These are phyloP conservation scores for Aspergillus pseudoterreus DNA, from an alignment of 2,329 filamentous ascomycete species.

Conservation along the genomic window DNA sequence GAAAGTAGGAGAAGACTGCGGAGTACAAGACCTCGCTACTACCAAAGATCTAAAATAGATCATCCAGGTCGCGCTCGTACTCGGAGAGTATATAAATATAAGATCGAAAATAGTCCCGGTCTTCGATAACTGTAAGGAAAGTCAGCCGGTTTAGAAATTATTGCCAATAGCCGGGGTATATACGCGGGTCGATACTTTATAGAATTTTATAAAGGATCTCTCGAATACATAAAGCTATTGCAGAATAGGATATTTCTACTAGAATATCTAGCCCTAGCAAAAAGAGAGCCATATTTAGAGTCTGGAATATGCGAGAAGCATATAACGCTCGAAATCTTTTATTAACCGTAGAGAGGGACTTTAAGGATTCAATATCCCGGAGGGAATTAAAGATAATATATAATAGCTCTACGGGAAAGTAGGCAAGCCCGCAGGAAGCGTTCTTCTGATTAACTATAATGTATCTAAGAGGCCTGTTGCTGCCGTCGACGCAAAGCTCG, in stretches of 20 bases:
- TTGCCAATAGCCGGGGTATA: not conserved
- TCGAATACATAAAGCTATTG: slow-evolving; percentile 1
- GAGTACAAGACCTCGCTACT: not conserved
- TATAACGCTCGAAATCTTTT: not conserved
- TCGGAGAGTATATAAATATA: slow-evolving; percentile 4
- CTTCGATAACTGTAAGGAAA: not conserved
- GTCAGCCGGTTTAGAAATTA: not conserved
- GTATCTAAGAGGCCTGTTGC: not conserved
- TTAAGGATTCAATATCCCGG: not conserved
- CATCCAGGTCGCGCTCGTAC: slow-evolving; percentile 3
- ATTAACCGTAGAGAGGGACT: not conserved
- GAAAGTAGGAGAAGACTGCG: slow-evolving; percentile 5
- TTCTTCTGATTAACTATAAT: not conserved
- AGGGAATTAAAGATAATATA: not conserved
- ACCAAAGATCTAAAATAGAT: slow-evolving; percentile 2
- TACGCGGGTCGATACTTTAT: slow-evolving; percentile 1
- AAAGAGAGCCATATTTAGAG: not conserved
- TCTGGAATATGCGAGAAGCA: not conserved
- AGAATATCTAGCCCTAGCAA: not conserved
- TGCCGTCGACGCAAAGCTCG: not conserved
- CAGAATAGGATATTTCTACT: slow-evolving; percentile 1
- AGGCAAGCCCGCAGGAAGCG: not conserved
- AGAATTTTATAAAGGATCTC: slow-evolving; percentile 3
- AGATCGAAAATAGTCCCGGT: slow-evolving; percentile 2
- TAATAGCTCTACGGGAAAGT: not conserved